phyloP scores from a whole-genome alignment of 2,329 filamentous ascomycete genomes.

The Xylariaceae sp. region DNA sequence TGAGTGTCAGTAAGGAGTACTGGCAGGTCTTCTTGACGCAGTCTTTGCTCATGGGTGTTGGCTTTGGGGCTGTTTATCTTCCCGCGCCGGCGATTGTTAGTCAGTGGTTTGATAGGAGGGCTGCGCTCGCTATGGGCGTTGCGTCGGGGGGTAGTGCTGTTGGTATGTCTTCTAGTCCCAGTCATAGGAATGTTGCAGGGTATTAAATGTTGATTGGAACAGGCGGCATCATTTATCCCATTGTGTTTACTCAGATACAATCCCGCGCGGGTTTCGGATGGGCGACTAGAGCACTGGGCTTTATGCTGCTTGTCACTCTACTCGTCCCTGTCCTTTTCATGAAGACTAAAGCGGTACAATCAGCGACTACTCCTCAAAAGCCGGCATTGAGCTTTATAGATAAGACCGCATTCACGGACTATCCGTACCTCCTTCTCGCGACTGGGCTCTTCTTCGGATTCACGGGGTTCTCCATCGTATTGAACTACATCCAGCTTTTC shows the following conservation, averaged over 20 bases:
- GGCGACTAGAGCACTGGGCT: not conserved
- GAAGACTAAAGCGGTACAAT: too few relatives aligned
- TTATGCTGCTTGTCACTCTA: not conserved
- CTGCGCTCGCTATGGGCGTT: not conserved
- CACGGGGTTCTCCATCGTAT: constrained; percentile 2
- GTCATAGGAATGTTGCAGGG: too few relatives aligned
- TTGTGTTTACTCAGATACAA: constrained; percentile 1
- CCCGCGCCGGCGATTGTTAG: constrained; percentile 35
- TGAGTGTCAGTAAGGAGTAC: constrained; percentile 36
- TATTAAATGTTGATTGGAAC: too few relatives aligned
- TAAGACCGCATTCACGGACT: not conserved
- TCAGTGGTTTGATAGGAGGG: constrained; percentile 35
- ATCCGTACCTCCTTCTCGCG: not conserved
- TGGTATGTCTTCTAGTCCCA: not conserved
- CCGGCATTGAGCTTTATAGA: not conserved
- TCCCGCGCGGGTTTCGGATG: constrained; percentile 1
- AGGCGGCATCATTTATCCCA: not conserved
- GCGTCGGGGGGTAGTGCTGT: not conserved
- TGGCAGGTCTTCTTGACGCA: constrained; percentile 29
- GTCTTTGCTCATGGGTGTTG: constrained; percentile 14
- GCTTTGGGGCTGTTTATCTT: constrained; percentile 38
- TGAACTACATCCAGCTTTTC: constrained; percentile 1
- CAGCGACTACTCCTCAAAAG: not conserved
- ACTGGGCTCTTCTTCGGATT: constrained; percentile 6
- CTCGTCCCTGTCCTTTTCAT: not conserved